Evolutionary conservation across 2,329 filamentous ascomycete species (phyloP).

Genomic region (Trematosphaeria pertusa): DNA sequence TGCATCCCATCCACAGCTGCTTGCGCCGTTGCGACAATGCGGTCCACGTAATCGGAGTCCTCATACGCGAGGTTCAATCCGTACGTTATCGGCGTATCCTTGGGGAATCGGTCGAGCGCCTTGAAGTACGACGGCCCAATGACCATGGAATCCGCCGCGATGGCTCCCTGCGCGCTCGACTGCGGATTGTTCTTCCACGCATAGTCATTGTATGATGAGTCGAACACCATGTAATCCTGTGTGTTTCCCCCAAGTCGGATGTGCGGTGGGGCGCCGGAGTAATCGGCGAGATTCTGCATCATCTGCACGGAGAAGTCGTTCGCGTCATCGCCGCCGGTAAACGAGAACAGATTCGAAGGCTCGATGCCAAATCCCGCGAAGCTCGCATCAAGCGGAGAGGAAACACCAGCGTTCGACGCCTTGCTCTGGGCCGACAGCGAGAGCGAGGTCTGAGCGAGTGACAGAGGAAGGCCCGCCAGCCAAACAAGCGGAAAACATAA

Average conservation of each 20-base stretch:
- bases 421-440: constrained; percentile 40
- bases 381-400: constrained; percentile 49
- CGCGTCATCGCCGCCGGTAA: constrained; percentile 52
- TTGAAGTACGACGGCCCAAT: constrained; percentile 58
- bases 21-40: constrained; percentile 52
- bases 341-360: constrained; percentile 60
- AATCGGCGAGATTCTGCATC: constrained; percentile 57
- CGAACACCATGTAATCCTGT: constrained; percentile 58
- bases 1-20: constrained; percentile 46
- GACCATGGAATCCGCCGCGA: constrained; percentile 53
- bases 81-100: constrained; percentile 58
- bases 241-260: constrained; percentile 61
- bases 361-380: constrained; percentile 62
- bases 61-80: constrained; percentile 60
- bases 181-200: constrained; percentile 49
- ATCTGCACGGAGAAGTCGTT: constrained; percentile 58
- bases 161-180: constrained; percentile 49
- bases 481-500: constrained; percentile 24
- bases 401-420: constrained; percentile 37
- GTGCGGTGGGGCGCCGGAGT: constrained; percentile 57
- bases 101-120: constrained; percentile 58
- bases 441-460: constrained; percentile 37
- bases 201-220: constrained; percentile 45
- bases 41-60: constrained; percentile 52
- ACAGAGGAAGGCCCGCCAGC: constrained; percentile 13